Base-by-base conservation (phyloP, 2,329 filamentous ascomycete genomes). In the Didymella lethalis region DNA sequence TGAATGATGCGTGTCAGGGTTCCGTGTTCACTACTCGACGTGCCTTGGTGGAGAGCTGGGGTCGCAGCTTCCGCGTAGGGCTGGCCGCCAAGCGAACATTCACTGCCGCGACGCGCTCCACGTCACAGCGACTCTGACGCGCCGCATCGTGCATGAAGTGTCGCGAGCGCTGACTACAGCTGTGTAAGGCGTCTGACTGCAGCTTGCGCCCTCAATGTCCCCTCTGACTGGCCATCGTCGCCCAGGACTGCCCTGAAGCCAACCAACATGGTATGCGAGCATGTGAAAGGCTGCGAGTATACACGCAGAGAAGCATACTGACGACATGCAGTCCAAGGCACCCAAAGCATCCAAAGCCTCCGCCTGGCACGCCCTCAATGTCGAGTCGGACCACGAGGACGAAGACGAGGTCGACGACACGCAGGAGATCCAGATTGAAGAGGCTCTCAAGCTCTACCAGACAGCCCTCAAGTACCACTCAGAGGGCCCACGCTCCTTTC, bases 391-490 rank as follows among this genome's bases (percentile, higher is more conserved):
- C 79, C 92, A 96, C 72, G 91, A 92, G 57, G 83, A 90, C 64
- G 93, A 97, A 74, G 92, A 96, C 69, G 93, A 97, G 78, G 83
- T 97, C 72, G 95, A 99, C 76, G 93, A 95, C 70, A 97, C 93
- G 32, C 95, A 94, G 76, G 94, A 98, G 77, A 88, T 99, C 51
- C 93, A 97, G 83, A 94, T 98, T 72, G 95, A 99, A 72, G 95
- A 99, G 80, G 93, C 95, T 47, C 82, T 99, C 62, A 98, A 97
- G 79, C 86, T 94, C 34, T 99, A 97, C 75, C 93, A 98, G 73
- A 89, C 85, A 68, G 95, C 95, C 46, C 81, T 99, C 57, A 97
- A 94, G 76, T 87, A 93, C 65, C 95, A 99, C 74, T 90, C 94
- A 1, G 92, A 96, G 78, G 93, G 95, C 2, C 88, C 91, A 0